Base-by-base conservation (phyloP, 345 rosid genomes). In the Viola odorata region DNA sequence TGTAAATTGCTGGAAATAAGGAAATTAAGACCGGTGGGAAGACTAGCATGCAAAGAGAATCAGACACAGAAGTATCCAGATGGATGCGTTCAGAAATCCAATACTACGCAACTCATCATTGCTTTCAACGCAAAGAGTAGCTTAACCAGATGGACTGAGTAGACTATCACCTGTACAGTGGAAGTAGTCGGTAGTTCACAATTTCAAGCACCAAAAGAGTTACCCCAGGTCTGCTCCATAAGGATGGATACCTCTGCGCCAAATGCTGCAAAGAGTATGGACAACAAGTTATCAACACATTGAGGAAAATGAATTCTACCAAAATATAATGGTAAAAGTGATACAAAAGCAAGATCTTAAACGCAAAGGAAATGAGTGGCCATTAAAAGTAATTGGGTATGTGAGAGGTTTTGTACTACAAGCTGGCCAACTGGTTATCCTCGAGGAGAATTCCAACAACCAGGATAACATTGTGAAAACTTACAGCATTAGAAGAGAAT, bases 151-250 rank as follows among this genome's bases (percentile, higher is more conserved):
- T 16, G 42, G 64, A 70, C 14, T 15, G 40, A 45, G 49, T 32
- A 32, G 57, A 50, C 32, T 44, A 58, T 76, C 58, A 90, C 99
- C 97, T 94, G 82, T 94, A 94, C 23, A 94, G 87, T 40, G 97
- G 99, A 82, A 94, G 96, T 76, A 94, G 73, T 15, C 96, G 91
- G 42, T 94, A 94, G 73, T 94, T 90, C 71, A 85, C 76, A 69
- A 94, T 88, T 81, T 94, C 99, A 73, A 94, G 86, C 69, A 90
- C 81, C 84, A 94, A 78, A 64, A 88, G 87, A 45, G 96, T 88
- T 66, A 85, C 99, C 53, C 91, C 95, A 14, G 95, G 91, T 85
- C 88, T 94, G 87, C 92, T 85, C 75, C 82, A 78, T 55, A 88
- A 80, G 60, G 96, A 75, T 48, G 91, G 80, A 71, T 80, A 82